phyloP scores from a whole-genome alignment of 148 eudicot genomes.

The Silene uniflora region DNA sequence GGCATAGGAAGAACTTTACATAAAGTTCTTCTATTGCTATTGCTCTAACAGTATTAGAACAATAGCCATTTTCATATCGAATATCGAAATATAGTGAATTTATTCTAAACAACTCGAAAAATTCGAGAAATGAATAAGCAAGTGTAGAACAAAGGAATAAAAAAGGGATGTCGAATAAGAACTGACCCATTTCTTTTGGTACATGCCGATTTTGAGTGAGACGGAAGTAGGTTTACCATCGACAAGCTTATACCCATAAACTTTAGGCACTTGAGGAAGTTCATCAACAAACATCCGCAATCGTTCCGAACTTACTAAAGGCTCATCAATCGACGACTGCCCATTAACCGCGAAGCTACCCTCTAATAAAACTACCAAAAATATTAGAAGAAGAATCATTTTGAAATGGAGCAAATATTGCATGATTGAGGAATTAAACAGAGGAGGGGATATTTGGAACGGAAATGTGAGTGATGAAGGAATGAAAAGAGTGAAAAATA shows the following conservation, averaged over 20 bases:
- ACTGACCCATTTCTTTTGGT: conserved; percentile 63
- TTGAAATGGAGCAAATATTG: not conserved
- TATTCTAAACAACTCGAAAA: not conserved
- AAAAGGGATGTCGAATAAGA: not conserved
- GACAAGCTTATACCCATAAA: conserved; percentile 38
- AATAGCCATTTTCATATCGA: too few species aligned
- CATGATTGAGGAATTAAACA: not conserved
- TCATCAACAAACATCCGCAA: conserved; percentile 71
- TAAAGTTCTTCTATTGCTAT: too few species aligned
- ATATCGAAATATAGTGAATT: not conserved
- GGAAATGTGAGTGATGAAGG: not conserved
- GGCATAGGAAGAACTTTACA: too few species aligned
- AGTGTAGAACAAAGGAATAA: not conserved
- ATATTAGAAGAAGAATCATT: not conserved
- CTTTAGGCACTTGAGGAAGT: conserved; percentile 56
- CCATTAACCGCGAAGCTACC: not conserved
- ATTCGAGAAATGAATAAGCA: not conserved
- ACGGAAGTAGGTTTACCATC: conserved; percentile 35
- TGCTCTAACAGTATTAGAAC: too few species aligned
- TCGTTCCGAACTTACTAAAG: not conserved
- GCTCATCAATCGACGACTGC: not conserved
- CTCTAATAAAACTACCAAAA: not conserved
- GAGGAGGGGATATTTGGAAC: not conserved
- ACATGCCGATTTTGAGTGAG: conserved; percentile 63
- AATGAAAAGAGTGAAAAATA: not conserved